A percentile compares a stretch with the other conserved stretches of the same genome.
These are phyloP conservation scores for Leptoxyphium fumago DNA, from an alignment of 2,329 filamentous ascomycete species.

Conservation along the genomic window DNA sequence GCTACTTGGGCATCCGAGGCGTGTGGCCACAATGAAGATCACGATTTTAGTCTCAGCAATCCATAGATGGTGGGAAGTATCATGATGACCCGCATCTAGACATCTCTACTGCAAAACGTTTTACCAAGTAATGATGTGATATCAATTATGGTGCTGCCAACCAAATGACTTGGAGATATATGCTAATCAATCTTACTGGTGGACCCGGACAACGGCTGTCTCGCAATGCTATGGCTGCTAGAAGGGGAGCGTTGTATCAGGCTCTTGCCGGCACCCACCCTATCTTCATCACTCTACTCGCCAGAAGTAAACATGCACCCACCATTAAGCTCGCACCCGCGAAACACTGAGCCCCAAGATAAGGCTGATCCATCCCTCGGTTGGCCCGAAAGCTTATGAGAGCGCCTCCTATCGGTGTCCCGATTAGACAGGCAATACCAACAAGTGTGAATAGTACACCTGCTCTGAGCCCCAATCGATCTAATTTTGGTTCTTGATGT, in stretches of 20 bases:
- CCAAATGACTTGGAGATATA: too few relatives aligned
- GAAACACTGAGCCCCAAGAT: constrained; percentile 13
- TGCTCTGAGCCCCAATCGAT: constrained; percentile 12
- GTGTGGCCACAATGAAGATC: not conserved
- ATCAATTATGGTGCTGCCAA: too few relatives aligned
- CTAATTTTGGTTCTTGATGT: constrained; percentile 1
- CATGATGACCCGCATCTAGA: too few relatives aligned
- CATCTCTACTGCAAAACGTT: too few relatives aligned
- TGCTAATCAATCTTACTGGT: too few relatives aligned
- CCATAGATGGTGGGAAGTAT: too few relatives aligned
- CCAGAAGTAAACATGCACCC: constrained; percentile 10
- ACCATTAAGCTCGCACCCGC: constrained; percentile 8
- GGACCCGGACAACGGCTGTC: too few relatives aligned
- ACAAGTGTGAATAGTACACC: constrained; percentile 13
- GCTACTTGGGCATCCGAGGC: not conserved
- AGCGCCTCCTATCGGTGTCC: constrained; percentile 14
- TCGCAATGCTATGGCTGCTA: too few relatives aligned
- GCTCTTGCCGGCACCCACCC: constrained; percentile 6
- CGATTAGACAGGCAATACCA: constrained; percentile 11
- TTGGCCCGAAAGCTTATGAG: constrained; percentile 8
- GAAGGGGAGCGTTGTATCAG: too few relatives aligned
- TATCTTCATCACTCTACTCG: constrained; percentile 9
- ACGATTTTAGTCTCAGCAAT: not conserved
- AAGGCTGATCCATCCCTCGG: constrained; percentile 6
- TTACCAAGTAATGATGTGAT: too few relatives aligned